Evolutionary conservation across 148 eudicot genomes (phyloP).

Genomic region (Dianthus caryophyllus): DNA sequence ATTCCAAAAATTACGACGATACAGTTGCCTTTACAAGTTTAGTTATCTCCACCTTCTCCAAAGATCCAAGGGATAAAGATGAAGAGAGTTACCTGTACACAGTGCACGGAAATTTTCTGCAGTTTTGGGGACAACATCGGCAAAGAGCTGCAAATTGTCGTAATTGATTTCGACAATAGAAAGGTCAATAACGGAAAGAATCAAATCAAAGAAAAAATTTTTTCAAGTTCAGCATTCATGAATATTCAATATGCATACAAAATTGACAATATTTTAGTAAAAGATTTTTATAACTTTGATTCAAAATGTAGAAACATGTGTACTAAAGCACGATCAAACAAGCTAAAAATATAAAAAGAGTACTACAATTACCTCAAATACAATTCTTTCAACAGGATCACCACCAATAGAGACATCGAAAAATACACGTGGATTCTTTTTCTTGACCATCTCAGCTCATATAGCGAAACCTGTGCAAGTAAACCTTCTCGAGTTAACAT

Average conservation of each 20-base stretch:
- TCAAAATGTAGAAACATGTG: background rate
- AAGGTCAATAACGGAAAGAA: background rate
- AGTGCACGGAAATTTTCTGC: constrained; percentile 96
- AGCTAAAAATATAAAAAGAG: background rate
- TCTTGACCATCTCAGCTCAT: constrained; percentile 45
- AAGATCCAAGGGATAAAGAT: background rate
- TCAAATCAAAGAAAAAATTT: background rate
- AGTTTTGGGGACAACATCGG: constrained; percentile 89
- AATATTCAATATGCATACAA: too few species aligned
- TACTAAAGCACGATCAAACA: background rate
- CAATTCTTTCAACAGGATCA: constrained; percentile 51
- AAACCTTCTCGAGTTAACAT: constrained; percentile 1
- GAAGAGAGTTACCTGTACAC: constrained; percentile 60
- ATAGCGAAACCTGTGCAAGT: constrained; percentile 17
- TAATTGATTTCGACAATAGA: constrained; percentile 15
- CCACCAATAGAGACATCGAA: constrained; percentile 77
- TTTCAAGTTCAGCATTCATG: too few species aligned
- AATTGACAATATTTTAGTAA: too few species aligned
- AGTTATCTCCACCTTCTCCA: background rate
- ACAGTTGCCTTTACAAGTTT: background rate
- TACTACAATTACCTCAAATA: constrained; percentile 56
- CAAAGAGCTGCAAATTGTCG: constrained; percentile 71
- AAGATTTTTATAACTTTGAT: background rate
- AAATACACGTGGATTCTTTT: constrained; percentile 78
- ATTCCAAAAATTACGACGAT: background rate